A percentile compares a stretch with the other conserved stretches of the same genome.
These are phyloP conservation scores for Cystofilobasidium macerans DNA, from an alignment of 768 basidiomycete genomes.

Conservation along the genomic window DNA sequence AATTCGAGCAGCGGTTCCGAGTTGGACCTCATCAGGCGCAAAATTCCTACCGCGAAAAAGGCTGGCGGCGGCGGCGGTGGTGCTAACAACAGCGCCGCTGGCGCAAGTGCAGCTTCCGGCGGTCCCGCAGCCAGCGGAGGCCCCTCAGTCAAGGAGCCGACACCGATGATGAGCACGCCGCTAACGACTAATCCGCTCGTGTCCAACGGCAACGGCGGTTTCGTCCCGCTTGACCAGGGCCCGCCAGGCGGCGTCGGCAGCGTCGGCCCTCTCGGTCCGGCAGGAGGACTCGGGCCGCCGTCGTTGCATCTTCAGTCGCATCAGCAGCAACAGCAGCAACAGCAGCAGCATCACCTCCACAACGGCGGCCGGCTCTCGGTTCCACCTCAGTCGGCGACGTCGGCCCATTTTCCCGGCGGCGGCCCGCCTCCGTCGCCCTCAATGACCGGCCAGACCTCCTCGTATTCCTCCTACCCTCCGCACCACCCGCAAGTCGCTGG, in stretches of 20 bases:
- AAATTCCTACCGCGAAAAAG: conserved; percentile 27
- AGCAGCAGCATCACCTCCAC: background rate
- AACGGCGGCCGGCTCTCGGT: background rate
- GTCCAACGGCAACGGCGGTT: background rate
- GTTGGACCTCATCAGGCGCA: conserved; percentile 49
- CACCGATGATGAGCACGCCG: background rate
- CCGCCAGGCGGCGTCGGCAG: background rate
- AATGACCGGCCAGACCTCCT: background rate
- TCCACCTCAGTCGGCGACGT: background rate
- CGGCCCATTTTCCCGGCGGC: background rate
- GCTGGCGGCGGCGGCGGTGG: background rate
- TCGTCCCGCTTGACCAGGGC: background rate
- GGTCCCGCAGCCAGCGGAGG: background rate
- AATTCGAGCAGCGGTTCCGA: conserved; percentile 47
- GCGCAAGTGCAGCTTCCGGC: background rate
- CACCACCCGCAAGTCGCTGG: no score
- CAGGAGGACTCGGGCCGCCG: no score
- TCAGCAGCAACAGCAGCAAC: background rate
- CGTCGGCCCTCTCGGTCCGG: background rate
- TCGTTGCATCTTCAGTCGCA: background rate
- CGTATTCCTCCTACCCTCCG: background rate
- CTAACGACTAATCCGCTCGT: background rate
- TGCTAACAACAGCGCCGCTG: background rate
- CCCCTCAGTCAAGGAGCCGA: background rate
- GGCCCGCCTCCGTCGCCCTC: background rate